A percentile compares a stretch with the other conserved stretches of the same genome.
Evolutionary conservation across 805 yeast genomes (phyloP).

Genomic region (Suhomyces kilbournensis): DNA sequence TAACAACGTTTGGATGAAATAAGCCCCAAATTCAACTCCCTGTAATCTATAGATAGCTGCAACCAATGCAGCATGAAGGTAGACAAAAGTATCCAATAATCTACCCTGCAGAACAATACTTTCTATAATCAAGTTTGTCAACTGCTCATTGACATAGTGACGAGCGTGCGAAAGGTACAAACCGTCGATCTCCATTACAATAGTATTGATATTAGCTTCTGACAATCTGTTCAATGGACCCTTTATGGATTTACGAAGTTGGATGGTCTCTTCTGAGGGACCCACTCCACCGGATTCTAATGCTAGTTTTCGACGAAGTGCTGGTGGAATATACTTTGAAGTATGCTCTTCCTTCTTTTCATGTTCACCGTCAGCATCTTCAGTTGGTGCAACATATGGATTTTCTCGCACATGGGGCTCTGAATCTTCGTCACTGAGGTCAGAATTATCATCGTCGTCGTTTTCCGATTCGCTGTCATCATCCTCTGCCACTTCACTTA

Average conservation of each 20-base stretch:
- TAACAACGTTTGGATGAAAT: conserved; percentile 73
- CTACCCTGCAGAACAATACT: conserved; percentile 62
- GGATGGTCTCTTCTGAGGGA: conserved; percentile 37
- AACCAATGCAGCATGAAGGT: conserved; percentile 73
- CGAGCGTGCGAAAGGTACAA: conserved; percentile 69
- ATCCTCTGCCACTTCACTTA: conserved; percentile 11
- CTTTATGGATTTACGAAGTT: conserved; percentile 62
- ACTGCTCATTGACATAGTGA: conserved; percentile 69
- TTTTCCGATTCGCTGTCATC: conserved; percentile 19
- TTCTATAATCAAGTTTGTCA: conserved; percentile 62
- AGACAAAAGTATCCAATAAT: conserved; percentile 72
- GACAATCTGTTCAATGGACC: conserved; percentile 87
- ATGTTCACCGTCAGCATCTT: conserved; percentile 8
- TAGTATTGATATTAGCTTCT: conserved; percentile 73
- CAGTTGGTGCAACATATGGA: conserved; percentile 66
- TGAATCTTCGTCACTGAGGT: conserved; percentile 19
- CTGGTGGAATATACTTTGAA: conserved; percentile 75
- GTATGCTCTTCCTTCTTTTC: conserved; percentile 34
- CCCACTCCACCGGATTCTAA: conserved; percentile 37
- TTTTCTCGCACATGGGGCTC: conserved; percentile 51
- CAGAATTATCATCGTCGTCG: conserved; percentile 13
- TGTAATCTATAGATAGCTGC: conserved; percentile 72
- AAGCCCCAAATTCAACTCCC: conserved; percentile 90
- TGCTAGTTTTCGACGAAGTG: conserved; percentile 58
- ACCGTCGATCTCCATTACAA: conserved; percentile 64